Conservation (phyloP, 768 basidiomycete genomes). For the Termitomyces sp. region DNA sequence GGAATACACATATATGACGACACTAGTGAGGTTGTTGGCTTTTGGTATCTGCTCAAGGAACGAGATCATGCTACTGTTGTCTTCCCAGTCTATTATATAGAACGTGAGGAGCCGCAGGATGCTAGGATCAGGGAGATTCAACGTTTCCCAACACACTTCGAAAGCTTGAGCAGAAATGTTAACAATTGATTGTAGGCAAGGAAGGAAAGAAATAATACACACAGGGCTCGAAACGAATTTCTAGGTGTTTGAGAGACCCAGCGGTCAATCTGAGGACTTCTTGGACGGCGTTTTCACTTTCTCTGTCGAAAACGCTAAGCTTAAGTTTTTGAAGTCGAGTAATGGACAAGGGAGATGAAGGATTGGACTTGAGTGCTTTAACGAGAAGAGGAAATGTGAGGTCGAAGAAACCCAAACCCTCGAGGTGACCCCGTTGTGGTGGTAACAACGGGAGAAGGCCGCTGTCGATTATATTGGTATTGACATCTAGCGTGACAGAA, state of each 20-base stretch:
- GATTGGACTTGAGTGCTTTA: not conserved
- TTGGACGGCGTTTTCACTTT: not conserved
- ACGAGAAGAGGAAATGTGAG: not conserved
- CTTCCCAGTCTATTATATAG: not conserved
- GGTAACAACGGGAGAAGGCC: not conserved
- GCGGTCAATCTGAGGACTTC: not conserved
- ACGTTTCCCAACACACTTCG: not conserved
- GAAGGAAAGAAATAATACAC: not conserved
- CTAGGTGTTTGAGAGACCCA: not conserved
- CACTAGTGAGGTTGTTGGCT: not conserved
- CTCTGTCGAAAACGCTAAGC: not conserved
- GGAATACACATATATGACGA: not conserved
- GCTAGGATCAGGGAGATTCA: not conserved
- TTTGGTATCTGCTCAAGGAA: not conserved
- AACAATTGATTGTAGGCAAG: too few relatives aligned
- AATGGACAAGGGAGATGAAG: not conserved
- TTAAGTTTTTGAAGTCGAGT: not conserved
- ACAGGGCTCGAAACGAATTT: not conserved
- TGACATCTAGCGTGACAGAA: not conserved
- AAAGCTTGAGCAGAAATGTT: not conserved
- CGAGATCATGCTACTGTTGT: not conserved
- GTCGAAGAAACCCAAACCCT: not conserved
- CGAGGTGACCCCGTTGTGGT: not conserved
- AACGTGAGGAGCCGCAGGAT: not conserved
- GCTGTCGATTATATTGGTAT: not conserved